Evolutionary conservation across 1,139 yeast species (phyloP), one percentile per base, ranked within the genome.

Genomic region (Suhomyces bokatorum): DNA sequence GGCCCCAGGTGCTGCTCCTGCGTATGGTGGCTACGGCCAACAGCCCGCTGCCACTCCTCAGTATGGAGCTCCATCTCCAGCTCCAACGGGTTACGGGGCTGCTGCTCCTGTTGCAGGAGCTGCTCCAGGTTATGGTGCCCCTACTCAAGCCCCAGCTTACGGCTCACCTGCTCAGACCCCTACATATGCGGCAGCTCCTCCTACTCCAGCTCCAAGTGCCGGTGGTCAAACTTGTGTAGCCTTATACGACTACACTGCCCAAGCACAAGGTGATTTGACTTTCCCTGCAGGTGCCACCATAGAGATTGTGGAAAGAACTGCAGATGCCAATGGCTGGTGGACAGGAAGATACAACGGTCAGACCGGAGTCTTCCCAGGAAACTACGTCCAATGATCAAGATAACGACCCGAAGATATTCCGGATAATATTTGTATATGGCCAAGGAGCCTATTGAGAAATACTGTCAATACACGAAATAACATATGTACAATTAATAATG

Each of bases 291-390:
- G 98, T 16, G 88, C 93, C 8, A 78, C 82, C 31, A 90, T 93
- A 56, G 90, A 88, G 57, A 75, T 93, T 46, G 78, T 90, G 6
- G 88, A 89, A 60, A 83, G 87, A 57, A 85, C 96, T 1, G 76
- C 81, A 0, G 97, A 90, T 61, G 77, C 83, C 44, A 89, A 89
- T 58, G 98, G 96, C 3, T 93, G 99, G 99, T 93, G 99, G 99
- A 88, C 96, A 1, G 99, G 99, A n/a, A 72, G 76, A 44, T 72
- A 80, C 55, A 88, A 90, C 57, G 97, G 97, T 10, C 85, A 77
- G 50, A 83, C 84, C 45, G 99, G 99, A 44, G 87, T 84, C 7
- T 93, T 93, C 73, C 99, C 99, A 5, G 98, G 97, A 13, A 93
- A 91, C 64, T 93, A 93, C 60, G 98, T 93, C 30, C 91, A 87